Conservation (phyloP, 257 asterid species). For the Avicennia marina region DNA sequence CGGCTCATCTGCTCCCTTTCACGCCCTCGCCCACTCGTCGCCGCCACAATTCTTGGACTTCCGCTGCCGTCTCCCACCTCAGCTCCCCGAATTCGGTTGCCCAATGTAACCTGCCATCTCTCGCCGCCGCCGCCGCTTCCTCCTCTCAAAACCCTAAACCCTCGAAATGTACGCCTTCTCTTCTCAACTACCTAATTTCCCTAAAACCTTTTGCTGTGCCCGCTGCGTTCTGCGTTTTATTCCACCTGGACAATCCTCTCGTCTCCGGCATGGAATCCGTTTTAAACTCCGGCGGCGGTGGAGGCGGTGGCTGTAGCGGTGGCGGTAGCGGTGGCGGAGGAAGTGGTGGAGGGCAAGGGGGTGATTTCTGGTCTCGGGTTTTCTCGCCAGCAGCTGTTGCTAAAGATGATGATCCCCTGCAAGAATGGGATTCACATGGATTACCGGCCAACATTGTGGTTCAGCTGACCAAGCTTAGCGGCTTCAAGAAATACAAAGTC, state of each 20-base stretch:
- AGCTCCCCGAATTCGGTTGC: conserved; percentile 21
- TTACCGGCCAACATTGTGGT: conserved; percentile 84
- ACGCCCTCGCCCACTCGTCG: conserved; percentile 31
- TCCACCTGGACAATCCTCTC: conserved; percentile 38
- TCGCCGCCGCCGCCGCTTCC: conserved; percentile 22
- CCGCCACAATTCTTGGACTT: conserved; percentile 25
- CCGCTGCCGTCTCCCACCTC: conserved; percentile 15
- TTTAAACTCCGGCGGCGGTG: conserved; percentile 35
- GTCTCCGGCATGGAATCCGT: conserved; percentile 15
- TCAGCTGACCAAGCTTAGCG: conserved; percentile 79
- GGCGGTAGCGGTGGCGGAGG: conserved; percentile 54
- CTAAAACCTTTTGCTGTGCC: conserved; percentile 39
- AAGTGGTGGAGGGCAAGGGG: conserved; percentile 37
- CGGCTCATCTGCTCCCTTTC: conserved; percentile 41
- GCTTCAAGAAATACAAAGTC: conserved; percentile 81
- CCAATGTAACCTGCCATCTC: conserved; percentile 35
- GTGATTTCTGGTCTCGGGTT: conserved; percentile 54
- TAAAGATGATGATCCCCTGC: conserved; percentile 69
- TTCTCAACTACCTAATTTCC: conserved; percentile 23
- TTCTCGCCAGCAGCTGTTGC: conserved; percentile 57
- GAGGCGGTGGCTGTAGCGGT: conserved; percentile 31
- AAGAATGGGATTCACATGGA: conserved; percentile 91
- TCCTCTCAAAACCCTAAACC: conserved; percentile 55
- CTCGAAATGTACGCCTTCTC: conserved; percentile 20
- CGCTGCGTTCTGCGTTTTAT: conserved; percentile 59